Base-by-base conservation (phyloP, 2,329 filamentous ascomycete species). In the Trematosphaeria pertusa region DNA sequence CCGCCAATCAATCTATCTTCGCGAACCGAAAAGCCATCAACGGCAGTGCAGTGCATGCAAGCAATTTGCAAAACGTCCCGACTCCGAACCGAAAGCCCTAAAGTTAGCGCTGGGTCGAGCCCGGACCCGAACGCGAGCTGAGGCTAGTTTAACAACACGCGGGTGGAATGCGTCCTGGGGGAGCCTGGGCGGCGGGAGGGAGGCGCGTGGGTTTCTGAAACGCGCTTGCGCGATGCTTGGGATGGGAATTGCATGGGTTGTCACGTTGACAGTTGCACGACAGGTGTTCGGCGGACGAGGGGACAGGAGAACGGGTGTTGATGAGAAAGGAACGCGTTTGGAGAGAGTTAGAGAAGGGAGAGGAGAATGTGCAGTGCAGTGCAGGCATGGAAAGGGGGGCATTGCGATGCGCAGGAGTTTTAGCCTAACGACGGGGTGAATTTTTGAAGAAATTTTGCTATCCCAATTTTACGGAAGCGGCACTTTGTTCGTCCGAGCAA, bases 401-500 rank as follows among this genome's bases (percentile, higher is more conserved):
- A 12, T 28, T 7, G 12, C 7, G 24, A 7, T 28, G 7, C 24
- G 7, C 24, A n/a, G n/a, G 24, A 7, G 12, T 28, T 28, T 28
- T 28, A 28, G 24, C 24, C 24, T 28, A 12, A 12, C 7, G 12
- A 8, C 24, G 24, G 12, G 8, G 7, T 12, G 24, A 7, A 28
- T 28, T 12, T 7, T 12, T n/a, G n/a, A 28, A 28, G 24, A 7
- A 28, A 28, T 8, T 28, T 12, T 28, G n/a, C 24, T 28, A 8
- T 28, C 24, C 24, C 24, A 28, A 28, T 28, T 28, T 28, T 12
- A 28, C 24, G 24, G 12, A 8, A 28, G 24, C 24, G 22, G 9
- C 5, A 17, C 17, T n/a, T 19, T 28, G 44, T 43, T 52, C 43
- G 50, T 51, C 50, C 52, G 48, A 36, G 37, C 12, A 18, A 10